Evolutionary conservation across 352 stramenopile genomes (phyloP).

Genomic region (Phytophthora megakarya): DNA sequence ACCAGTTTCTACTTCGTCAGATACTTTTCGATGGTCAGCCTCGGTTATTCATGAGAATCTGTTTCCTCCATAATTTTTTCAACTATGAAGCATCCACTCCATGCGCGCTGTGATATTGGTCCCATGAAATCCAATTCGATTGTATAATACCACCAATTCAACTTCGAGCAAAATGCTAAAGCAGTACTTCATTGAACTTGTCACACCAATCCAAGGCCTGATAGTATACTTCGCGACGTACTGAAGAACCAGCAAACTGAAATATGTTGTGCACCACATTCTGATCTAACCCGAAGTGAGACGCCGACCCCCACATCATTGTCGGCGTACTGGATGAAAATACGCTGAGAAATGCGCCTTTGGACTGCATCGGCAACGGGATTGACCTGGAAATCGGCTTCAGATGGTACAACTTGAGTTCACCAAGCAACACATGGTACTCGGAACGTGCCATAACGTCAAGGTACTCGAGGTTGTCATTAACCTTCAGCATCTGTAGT

Average conservation of each 20-base stretch:
- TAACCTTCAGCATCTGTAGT: slow-evolving; percentile 9
- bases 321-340: background rate
- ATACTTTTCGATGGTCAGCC: no score
- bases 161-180: background rate
- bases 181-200: slow-evolving; percentile 1
- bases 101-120: no score
- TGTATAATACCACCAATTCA: no score
- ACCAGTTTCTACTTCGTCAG: no score
- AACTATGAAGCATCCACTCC: no score
- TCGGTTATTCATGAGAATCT: no score
- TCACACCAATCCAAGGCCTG: slow-evolving; percentile 2
- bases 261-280: slow-evolving; percentile 4
- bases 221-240: slow-evolving; percentile 12
- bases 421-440: background rate
- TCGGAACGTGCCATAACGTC: slow-evolving; percentile 1
- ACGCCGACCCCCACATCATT: no score
- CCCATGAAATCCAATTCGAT: no score
- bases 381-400: background rate
- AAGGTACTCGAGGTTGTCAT: slow-evolving; percentile 13
- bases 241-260: background rate
- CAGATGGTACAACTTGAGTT: slow-evolving; percentile 2
- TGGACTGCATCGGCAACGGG: background rate
- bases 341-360: slow-evolving; percentile 15
- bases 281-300: background rate
- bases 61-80: no score